Base-by-base conservation (phyloP, 176 grass and related monocot genomes). In the Eleusine coracana region DNA sequence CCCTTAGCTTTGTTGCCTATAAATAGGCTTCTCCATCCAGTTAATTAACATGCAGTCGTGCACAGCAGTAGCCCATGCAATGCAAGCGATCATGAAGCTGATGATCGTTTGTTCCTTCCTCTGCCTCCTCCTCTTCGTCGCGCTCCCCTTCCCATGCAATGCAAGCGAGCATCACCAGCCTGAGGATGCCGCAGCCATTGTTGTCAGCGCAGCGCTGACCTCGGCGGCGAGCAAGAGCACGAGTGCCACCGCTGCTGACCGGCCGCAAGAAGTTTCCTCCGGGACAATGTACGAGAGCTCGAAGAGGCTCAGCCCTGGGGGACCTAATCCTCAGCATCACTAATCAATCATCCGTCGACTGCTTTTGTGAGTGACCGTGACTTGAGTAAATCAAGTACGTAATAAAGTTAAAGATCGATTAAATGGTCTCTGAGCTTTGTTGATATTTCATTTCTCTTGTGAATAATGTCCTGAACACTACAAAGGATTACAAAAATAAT, bases 241-340 rank as follows among this genome's bases (percentile, higher is more conserved):
- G 25, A 37, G 17, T 18, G 3, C 0, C 11, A 28, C 29, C 3
- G 3, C 39, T 10, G 61, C 39, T 12, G 63, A 12, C 9, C 3
- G 6, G 54, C n/a, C n/a, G 59, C 63, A 68, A 39, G 77, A 56
- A 56, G n/a, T 70, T 77, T 7, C 39, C 0, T 10, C 23, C 0
- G 66, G 42, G 41, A 70, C 31, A 25, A 10, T 77, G 7, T 85
- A 82, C 76, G 50, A 62, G 18, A 71, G 70, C 73, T 91, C 78
- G 10, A 97, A 97, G 84, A 77, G 91, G 82, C 60, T 86, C 38
- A 89, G 84, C 60, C 94, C 94, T 3, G 88, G 91, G 1, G 94
- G 91, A 5, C 84, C 94, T 2, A 90, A 97, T 54, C 94, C 91
- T 83, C 94, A 97, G 86, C 94, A 97, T 66, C 94, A 97, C 84